Percentiles rank a stretch among this genome's conserved stretches.
These are phyloP conservation scores for Wolfiporia cocos DNA, from an alignment of 1,284 basidiomycete species.

Conservation along the genomic window DNA sequence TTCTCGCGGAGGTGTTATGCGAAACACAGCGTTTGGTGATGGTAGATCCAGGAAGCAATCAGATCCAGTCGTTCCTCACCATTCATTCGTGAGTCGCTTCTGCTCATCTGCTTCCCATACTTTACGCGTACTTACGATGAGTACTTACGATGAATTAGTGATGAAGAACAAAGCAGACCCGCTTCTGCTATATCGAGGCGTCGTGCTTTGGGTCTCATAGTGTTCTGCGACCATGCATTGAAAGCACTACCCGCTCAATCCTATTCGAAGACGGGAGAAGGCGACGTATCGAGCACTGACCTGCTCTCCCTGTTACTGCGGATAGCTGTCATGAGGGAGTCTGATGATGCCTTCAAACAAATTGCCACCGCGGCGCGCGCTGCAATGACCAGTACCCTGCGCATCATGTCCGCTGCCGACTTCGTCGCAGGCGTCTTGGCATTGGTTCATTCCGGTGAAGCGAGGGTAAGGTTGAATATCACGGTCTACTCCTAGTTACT, in stretches of 20 bases:
- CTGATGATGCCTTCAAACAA: constrained; percentile 27
- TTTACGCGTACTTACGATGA: no score
- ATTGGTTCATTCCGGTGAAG: constrained; percentile 53
- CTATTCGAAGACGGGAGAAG: constrained; percentile 13
- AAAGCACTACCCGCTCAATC: constrained; percentile 19
- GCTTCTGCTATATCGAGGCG: constrained; percentile 40
- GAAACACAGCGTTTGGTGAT: constrained; percentile 62
- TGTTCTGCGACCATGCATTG: constrained; percentile 49
- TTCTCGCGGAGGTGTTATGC: constrained; percentile 57
- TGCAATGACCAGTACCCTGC: constrained; percentile 43
- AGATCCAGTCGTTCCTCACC: constrained; percentile 50
- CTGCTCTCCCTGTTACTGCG: constrained; percentile 41
- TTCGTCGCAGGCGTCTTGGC: constrained; percentile 49
- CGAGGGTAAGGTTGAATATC: no score
- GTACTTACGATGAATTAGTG: no score
- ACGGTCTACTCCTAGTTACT: constrained; percentile 5
- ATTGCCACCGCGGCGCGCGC: constrained; percentile 42
- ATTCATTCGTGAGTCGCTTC: constrained; percentile 40
- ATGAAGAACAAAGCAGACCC: constrained; percentile 46
- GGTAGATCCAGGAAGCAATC: constrained; percentile 30
- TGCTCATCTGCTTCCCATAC: no score
- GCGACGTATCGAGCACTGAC: constrained; percentile 26
- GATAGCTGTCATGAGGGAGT: constrained; percentile 31
- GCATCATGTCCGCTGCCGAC: constrained; percentile 60
- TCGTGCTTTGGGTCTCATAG: constrained; percentile 60